phyloP scores from a whole-genome alignment of 2,329 filamentous ascomycete genomes.

The Sporothrix variecibatus region DNA sequence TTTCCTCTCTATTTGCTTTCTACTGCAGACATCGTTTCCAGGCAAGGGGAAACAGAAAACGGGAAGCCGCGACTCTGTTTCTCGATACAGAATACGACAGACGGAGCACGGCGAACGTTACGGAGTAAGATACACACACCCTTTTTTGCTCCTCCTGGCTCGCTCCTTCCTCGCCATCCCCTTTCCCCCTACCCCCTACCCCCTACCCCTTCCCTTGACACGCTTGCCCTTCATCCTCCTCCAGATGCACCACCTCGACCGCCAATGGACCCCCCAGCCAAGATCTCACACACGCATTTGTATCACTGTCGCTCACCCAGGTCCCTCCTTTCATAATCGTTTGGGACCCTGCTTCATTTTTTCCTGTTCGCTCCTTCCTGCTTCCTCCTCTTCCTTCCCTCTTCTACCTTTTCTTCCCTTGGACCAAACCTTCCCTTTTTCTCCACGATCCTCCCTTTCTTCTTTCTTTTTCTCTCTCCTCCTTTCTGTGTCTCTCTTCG shows the following conservation, averaged over 20 bases:
- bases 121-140: conserved; percentile 7
- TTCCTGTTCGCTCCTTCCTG: conserved; percentile 3
- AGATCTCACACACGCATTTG: conserved; percentile 43
- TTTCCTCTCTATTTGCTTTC: background rate
- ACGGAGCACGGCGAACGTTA: background rate
- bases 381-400: conserved; percentile 8
- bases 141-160: conserved; percentile 15
- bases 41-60: conserved; percentile 20
- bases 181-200: conserved; percentile 11
- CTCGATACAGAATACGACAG: background rate
- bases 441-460: conserved; percentile 30
- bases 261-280: conserved; percentile 34
- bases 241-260: conserved; percentile 18
- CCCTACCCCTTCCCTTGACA: conserved; percentile 20
- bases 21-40: background rate
- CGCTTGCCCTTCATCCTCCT: conserved; percentile 16
- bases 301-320: conserved; percentile 41
- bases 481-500: conserved; percentile 29
- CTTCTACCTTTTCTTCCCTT: conserved; percentile 3
- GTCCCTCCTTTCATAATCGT: conserved; percentile 42
- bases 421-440: background rate
- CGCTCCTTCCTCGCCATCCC: conserved; percentile 3
- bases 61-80: background rate
- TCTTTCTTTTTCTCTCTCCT: conserved; percentile 17
- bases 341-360: conserved; percentile 13